These are phyloP conservation scores for Lipomyces lipofer DNA, from an alignment of 805 yeast genomes.

Conservation along the genomic window DNA sequence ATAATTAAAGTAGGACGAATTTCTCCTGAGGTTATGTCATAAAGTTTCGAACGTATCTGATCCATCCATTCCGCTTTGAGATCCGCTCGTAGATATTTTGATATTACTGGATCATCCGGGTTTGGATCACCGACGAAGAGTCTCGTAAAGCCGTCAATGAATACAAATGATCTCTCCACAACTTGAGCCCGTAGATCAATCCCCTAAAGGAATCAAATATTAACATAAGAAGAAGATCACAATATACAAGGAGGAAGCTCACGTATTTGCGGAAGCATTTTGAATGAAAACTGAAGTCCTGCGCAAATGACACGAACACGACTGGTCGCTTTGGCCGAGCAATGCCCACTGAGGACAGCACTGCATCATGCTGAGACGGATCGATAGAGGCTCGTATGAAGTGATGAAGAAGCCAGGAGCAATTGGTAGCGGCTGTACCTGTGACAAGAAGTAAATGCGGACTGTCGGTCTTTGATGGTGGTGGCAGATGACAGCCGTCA, in stretches of 20 bases:
- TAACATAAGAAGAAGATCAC: too few relatives aligned
- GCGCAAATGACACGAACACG: constrained; percentile 20
- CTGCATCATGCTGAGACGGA: too few relatives aligned
- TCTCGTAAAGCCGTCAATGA: constrained; percentile 18
- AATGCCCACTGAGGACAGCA: too few relatives aligned
- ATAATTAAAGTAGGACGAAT: constrained; percentile 6
- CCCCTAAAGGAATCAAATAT: too few relatives aligned
- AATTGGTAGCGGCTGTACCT: constrained; percentile 8
- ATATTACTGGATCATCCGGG: background rate
- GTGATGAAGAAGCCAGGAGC: constrained; percentile 26
- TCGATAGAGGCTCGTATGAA: constrained; percentile 8
- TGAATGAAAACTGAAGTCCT: constrained; percentile 17
- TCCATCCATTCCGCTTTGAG: constrained; percentile 5
- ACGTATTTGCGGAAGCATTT: constrained; percentile 15
- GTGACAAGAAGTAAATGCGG: constrained; percentile 9
- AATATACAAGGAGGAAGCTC: background rate
- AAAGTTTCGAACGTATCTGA: background rate
- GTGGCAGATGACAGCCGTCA: constrained; percentile 17
- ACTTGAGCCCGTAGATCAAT: constrained; percentile 2
- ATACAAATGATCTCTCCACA: constrained; percentile 3
- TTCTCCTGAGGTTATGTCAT: background rate
- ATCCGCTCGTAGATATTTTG: constrained; percentile 5
- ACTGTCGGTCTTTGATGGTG: background rate
- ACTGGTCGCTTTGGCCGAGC: background rate
- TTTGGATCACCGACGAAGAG: background rate